Percentiles rank a stretch among this genome's conserved stretches.
Conservation (phyloP, 106 monocot genomes). For the Dioscorea dumetorum region DNA sequence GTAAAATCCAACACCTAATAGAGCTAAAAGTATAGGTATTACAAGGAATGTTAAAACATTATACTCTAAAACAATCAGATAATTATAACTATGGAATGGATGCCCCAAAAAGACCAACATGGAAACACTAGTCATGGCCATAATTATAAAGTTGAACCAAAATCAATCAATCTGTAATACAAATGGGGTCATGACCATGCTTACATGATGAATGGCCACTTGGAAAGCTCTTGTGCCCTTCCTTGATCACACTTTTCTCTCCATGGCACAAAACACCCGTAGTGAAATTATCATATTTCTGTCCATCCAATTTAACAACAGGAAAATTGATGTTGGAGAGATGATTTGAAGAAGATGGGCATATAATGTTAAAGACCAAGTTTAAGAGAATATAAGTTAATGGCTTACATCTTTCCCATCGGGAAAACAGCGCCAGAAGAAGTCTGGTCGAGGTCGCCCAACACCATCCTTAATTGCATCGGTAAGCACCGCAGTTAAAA, state of each 20-base stretch:
- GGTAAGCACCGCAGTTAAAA: conserved; percentile 16
- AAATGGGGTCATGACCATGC: background rate
- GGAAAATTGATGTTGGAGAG: no score
- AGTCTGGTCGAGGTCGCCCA: conserved; percentile 24
- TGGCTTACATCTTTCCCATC: conserved; percentile 10
- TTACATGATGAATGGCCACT: conserved; percentile 85
- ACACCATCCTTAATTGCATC: conserved; percentile 28
- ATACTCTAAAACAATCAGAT: no score
- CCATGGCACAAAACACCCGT: conserved; percentile 64
- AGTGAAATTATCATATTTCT: conserved; percentile 54
- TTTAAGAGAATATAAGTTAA: background rate
- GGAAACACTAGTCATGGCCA: no score
- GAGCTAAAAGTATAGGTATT: no score
- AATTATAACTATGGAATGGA: no score
- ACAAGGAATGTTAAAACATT: no score
- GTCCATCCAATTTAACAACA: background rate
- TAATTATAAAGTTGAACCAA: no score
- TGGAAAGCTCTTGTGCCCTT: conserved; percentile 88
- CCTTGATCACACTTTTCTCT: conserved; percentile 62
- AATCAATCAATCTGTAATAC: no score
- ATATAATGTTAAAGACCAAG: background rate
- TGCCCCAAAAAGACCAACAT: no score
- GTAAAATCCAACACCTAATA: no score
- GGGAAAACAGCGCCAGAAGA: conserved; percentile 24
- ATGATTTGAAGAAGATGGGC: background rate